Base-by-base conservation (phyloP, 2,329 filamentous ascomycete species). In the Penicillium griseofulvum region DNA sequence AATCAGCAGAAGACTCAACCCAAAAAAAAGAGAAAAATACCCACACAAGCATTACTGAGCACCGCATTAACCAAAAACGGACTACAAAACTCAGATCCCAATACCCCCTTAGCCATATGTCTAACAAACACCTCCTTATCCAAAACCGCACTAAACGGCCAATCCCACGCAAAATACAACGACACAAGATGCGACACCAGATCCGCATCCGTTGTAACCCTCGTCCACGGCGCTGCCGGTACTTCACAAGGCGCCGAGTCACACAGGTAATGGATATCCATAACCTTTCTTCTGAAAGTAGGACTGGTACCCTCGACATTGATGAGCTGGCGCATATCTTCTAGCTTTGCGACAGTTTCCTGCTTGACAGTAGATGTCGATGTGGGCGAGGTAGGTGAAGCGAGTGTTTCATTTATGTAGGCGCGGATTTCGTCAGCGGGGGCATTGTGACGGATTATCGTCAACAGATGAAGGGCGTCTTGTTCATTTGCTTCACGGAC, bases 151-250 rank as follows among this genome's bases (percentile, higher is more conserved):
- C 89, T 95, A 73, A 91, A 95, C 26, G 90, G 87, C 71, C 96
- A 96, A 72, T 96, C 91, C 87, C 91, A 96, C 64, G 86, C 89
- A 74, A 96, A 96, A 75, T 96, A 96, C 85, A 96, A 88, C 68
- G 91, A 91, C 64, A 96, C 83, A 24, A 96, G 81, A 73, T 96
- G 91, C 9, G 86, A 83, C 58, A 96, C 84, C 39, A 95, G 80
- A 49, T 87, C 82, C 8, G 83, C 79, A 68, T 96, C 89, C 42
- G 83, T 80, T 1, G 89, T 95, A 38, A 95, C 89, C 12, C 79
- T 83, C 0, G 91, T 94, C 92, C 92, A 97, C 9, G 92, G 72
- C 47, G 59, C 54, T 10, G 71, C 72, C 6, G 72, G 72, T 1
- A 74, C 71, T 22, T 63, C 60, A 29, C 67, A 63, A 8, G 71